Base-by-base conservation (phyloP, 371 early-diverging fungal genomes). In the Mucor circinelloides region DNA sequence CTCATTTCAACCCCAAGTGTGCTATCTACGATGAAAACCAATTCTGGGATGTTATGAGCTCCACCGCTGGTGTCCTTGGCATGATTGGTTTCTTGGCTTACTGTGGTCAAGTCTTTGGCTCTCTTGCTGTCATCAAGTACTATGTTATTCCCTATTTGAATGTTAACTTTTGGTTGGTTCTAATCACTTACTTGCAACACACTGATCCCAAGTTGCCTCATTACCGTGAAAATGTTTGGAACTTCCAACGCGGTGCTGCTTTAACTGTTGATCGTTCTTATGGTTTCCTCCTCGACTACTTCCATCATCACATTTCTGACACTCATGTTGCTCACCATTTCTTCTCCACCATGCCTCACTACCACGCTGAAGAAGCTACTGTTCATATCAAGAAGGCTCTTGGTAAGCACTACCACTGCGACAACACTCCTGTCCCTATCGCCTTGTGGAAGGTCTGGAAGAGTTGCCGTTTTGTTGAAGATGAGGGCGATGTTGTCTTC, bases 291-390 rank as follows among this genome's bases (percentile, higher is more conserved):
- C 80, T 94, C 75, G 89, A 95, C 82, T 77, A 83, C 77, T 89
- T 90, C 80, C 85, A 91, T 80, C 95, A 95, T 76, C 90, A 90
- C 67, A 93, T 94, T 63, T 81, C 87, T 48, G 93, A 94, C 71
- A 90, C 93, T 15, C 94, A 94, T 69, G 93, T 95, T 40, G 93
- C 90, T 21, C 96, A 96, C 73, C 95, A 96, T 71, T 76, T 94
- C 70, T 96, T 95, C 81, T 91, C 92, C 25, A 89, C 86, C 31
- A 95, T 96, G 94, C 96, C 96, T 23, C 93, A 92, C 82, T 96
- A 96, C 84, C 85, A 96, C 65, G 93, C 94, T 10, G 77, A 86
- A 63, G 93, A 93, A 79, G 96, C 96, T 7, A 96, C 96, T 34
- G 65, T 68, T 42, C 89, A 89, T 63, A 72, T 94, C 59, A 89